These are phyloP conservation scores for Botrytis deweyae DNA, from an alignment of 2,329 filamentous ascomycete genomes.

Conservation along the genomic window DNA sequence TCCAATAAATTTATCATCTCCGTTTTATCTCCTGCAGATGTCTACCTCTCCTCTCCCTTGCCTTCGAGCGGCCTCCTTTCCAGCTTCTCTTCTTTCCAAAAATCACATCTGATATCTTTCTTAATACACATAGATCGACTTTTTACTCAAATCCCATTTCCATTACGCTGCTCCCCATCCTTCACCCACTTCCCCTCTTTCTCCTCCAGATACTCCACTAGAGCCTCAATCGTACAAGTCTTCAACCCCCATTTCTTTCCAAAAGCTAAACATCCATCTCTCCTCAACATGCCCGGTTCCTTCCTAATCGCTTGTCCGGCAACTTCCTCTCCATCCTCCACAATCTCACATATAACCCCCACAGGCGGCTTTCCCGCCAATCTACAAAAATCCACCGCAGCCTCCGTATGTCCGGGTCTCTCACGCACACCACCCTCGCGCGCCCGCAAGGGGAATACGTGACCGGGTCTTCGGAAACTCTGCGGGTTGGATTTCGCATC, in stretches of 20 bases:
- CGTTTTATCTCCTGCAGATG: neutral
- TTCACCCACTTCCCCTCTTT: slow-evolving; percentile 37
- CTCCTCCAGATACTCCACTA: slow-evolving; percentile 62
- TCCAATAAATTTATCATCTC: neutral
- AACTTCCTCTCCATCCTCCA: slow-evolving; percentile 78
- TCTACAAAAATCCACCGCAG: slow-evolving; percentile 84
- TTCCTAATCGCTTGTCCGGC: slow-evolving; percentile 63
- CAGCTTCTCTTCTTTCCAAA: neutral
- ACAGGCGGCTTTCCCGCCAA: slow-evolving; percentile 75
- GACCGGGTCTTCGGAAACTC: slow-evolving; percentile 78
- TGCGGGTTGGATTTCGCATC: slow-evolving; percentile 52
- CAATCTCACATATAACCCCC: slow-evolving; percentile 85
- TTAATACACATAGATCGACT: neutral
- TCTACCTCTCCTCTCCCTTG: neutral
- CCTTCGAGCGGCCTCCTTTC: neutral
- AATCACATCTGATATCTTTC: neutral
- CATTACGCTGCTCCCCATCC: slow-evolving; percentile 26
- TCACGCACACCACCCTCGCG: slow-evolving; percentile 76
- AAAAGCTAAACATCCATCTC: slow-evolving; percentile 85
- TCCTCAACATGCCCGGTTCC: slow-evolving; percentile 84
- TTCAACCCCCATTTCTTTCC: slow-evolving; percentile 84
- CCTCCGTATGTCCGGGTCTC: slow-evolving; percentile 87
- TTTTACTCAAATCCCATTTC: neutral
- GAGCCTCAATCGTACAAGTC: slow-evolving; percentile 92
- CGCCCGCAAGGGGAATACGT: slow-evolving; percentile 83